Evolutionary conservation across 2,329 filamentous ascomycete genomes (phyloP).

Genomic region (Colletotrichum higginsianum): DNA sequence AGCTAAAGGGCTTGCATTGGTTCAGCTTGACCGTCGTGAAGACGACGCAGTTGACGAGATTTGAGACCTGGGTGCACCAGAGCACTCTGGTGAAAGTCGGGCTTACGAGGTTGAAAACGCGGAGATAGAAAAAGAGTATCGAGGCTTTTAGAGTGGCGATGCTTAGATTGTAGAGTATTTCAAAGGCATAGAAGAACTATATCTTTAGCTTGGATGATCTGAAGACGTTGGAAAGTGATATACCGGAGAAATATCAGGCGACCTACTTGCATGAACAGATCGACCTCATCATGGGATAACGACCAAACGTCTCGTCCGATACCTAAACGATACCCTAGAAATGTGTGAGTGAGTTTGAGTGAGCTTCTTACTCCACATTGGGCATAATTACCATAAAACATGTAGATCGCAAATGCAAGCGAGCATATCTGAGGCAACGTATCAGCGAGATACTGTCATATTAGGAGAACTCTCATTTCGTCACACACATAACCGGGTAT

Average conservation of each 20-base stretch:
- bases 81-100: not conserved
- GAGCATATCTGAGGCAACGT: not conserved
- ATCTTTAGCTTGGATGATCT: not conserved
- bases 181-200: not conserved
- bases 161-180: not conserved
- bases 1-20: not conserved
- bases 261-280: not conserved
- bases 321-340: not conserved
- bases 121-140: not conserved
- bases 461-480: not conserved
- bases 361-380: too few relatives aligned
- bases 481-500: not conserved
- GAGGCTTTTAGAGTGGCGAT: not conserved
- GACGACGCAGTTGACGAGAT: not conserved
- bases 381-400: not conserved
- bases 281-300: not conserved
- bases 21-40: not conserved
- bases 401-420: not conserved
- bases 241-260: too few relatives aligned
- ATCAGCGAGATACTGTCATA: not conserved
- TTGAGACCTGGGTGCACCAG: not conserved
- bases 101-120: not conserved
- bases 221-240: too few relatives aligned
- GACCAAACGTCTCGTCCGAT: not conserved
- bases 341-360: not conserved